A percentile compares a stretch with the other conserved stretches of the same genome.
These are phyloP conservation scores for Fraxinus xanthoxyloides DNA, from an alignment of 305 asterid species.

Conservation along the genomic window DNA sequence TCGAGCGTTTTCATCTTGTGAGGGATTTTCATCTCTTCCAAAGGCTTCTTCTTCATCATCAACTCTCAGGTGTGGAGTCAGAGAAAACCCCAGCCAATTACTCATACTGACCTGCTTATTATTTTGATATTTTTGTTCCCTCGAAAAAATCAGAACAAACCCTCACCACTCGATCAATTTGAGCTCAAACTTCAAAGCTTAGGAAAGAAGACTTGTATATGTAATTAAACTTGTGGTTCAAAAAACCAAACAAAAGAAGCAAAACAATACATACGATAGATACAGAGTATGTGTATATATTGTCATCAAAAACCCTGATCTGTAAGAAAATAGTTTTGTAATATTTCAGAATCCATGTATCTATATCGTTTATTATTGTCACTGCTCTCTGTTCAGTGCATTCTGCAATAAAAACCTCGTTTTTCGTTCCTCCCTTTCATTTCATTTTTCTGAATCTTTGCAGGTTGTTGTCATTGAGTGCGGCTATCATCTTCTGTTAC, in stretches of 20 bases:
- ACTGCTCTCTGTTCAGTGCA: constrained; percentile 34
- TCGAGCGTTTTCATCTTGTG: not conserved
- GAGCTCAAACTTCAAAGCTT: constrained; percentile 50
- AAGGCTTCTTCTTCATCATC: constrained; percentile 30
- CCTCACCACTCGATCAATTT: constrained; percentile 10
- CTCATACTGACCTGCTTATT: constrained; percentile 31
- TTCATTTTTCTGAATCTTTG: constrained; percentile 28
- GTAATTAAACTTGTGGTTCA: not conserved
- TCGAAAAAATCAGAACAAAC: not conserved
- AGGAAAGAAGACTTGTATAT: not conserved
- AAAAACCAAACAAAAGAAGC: not conserved
- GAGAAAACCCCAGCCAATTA: constrained; percentile 75
- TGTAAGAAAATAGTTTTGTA: not conserved
- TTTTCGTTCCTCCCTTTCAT: constrained; percentile 51
- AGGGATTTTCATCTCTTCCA: constrained; percentile 11
- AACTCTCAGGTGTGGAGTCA: constrained; percentile 50
- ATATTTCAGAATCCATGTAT: constrained; percentile 29
- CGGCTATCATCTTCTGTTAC: constrained; percentile 26
- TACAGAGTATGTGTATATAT: not conserved
- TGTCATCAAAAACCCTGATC: constrained; percentile 25
- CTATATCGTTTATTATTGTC: constrained; percentile 22
- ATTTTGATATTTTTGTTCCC: not conserved
- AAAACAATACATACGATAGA: not conserved
- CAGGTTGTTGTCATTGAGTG: constrained; percentile 24
- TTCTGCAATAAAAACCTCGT: constrained; percentile 57